These are phyloP conservation scores for Annona cherimola DNA, from an alignment of 164 flowering plant species.

Conservation along the genomic window DNA sequence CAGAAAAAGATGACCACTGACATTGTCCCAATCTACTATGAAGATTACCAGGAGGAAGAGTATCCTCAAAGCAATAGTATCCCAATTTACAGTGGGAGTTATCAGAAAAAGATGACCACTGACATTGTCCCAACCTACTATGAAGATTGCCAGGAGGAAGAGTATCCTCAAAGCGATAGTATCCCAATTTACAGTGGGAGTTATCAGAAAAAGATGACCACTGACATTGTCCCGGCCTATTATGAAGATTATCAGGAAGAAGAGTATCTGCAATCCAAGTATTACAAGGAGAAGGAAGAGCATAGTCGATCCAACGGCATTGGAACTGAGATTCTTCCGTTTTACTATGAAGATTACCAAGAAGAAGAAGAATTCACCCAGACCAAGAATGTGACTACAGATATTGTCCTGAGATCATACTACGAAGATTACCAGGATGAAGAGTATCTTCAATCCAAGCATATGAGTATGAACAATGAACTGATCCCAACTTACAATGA, in stretches of 20 bases:
- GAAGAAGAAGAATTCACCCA: neutral
- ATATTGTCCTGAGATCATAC: neutral
- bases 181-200: neutral
- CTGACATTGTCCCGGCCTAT: neutral
- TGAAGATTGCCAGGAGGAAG: constrained; percentile 1
- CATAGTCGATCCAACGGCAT: constrained; percentile 1
- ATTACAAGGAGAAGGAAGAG: constrained; percentile 3
- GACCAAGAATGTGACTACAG: too few relatives aligned
- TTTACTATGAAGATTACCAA: constrained; percentile 3
- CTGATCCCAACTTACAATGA: neutral
- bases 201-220: neutral
- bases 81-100: neutral
- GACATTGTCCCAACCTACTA: constrained; percentile 8
- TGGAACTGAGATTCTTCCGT: neutral
- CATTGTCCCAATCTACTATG: constrained; percentile 8
- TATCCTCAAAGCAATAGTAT: constrained; percentile 1
- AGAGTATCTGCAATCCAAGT: constrained; percentile 1
- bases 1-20: too few relatives aligned
- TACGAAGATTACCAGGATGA: neutral
- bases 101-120: too few relatives aligned
- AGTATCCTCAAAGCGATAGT: neutral
- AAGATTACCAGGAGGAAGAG: constrained; percentile 5
- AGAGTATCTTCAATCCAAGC: constrained; percentile 2
- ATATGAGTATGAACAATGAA: neutral
- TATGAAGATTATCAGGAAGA: constrained; percentile 4